Evolutionary conservation across 305 asterid species (phyloP), one percentile per base, ranked within the genome.

Genomic region (Solanum aculeatissimum): DNA sequence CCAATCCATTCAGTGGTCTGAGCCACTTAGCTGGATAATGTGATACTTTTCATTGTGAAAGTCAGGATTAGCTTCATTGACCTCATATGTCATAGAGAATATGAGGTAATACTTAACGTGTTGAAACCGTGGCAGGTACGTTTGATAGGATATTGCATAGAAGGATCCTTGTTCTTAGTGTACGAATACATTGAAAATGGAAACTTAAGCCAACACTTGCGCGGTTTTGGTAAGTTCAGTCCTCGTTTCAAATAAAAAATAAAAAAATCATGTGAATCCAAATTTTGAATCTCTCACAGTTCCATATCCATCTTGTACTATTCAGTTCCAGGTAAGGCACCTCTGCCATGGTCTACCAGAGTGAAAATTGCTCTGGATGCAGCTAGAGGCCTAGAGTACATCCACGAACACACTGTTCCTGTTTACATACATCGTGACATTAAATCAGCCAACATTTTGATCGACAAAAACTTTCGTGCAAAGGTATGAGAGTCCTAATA

Each of bases 321-420:
- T 47, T 81, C 51, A 68, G 9, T 83, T 84, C 83, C 85, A 91
- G 98, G 83, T n/a, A 84, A 69, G 81, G 95, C 90, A 47, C 91
- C 93, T n/a, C 86, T 95, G 86, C 65, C 93, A 40, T 95, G 98
- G 98, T 65, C 92, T 25, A 89, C 90, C n/a, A 91, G 98, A 90
- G 88, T 95, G 83, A 95, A 93, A 89, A 92, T 95, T 23, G 98
- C 98, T 63, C 97, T 95, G 21, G 98, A 95, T 90, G 93, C 98
- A 7, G 98, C 98, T 7, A 91, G 98, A 92, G 98, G 98, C 49
- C 98, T 95, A 16, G 98, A 95, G 88, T 94, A 95, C 92, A 95
- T 95, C 70, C 98, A 95, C 38, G 98, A 94, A 85, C 98, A 95
- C 88, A 94, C 98, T 0, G 97, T 95, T 83, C 98, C 97, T 6